phyloP scores from a whole-genome alignment of 768 basidiomycete species.

The Postia placenta region DNA sequence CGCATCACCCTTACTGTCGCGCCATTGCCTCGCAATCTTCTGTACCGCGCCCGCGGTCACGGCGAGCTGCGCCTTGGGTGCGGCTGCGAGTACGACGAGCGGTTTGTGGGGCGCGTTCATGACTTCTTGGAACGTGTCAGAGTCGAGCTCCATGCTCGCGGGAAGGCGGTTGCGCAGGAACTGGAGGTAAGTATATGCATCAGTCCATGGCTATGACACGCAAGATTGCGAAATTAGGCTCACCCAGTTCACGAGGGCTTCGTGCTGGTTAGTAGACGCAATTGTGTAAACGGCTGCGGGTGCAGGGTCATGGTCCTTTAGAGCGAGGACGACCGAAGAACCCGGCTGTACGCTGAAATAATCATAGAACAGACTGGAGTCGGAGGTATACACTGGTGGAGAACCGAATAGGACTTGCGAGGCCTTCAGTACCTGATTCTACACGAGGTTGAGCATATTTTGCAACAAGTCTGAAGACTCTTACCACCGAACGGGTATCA shows the following conservation, averaged over 20 bases:
- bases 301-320: constrained; percentile 52
- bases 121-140: constrained; percentile 74
- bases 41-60: constrained; percentile 42
- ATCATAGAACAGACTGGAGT: constrained; percentile 25
- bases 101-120: constrained; percentile 78
- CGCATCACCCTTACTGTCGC: constrained; percentile 25
- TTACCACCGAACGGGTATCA: constrained; percentile 28
- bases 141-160: constrained; percentile 63
- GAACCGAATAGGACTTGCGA: constrained; percentile 44
- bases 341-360: constrained; percentile 24
- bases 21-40: constrained; percentile 51
- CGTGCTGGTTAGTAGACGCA: constrained; percentile 6
- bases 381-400: constrained; percentile 40
- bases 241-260: constrained; percentile 17
- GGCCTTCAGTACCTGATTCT: constrained; percentile 54
- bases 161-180: constrained; percentile 57
- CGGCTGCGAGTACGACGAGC: constrained; percentile 71
- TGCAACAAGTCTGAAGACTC: constrained; percentile 6
- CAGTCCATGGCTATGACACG: too few species aligned
- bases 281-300: constrained; percentile 39
- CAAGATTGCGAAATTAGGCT: too few species aligned
- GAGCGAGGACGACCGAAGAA: constrained; percentile 49
- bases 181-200: constrained; percentile 7
- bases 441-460: constrained; percentile 1
- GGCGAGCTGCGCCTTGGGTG: constrained; percentile 23